These are phyloP conservation scores for Talaromyces adpressus DNA, from an alignment of 495 filamentous ascomycete species.

Conservation along the genomic window DNA sequence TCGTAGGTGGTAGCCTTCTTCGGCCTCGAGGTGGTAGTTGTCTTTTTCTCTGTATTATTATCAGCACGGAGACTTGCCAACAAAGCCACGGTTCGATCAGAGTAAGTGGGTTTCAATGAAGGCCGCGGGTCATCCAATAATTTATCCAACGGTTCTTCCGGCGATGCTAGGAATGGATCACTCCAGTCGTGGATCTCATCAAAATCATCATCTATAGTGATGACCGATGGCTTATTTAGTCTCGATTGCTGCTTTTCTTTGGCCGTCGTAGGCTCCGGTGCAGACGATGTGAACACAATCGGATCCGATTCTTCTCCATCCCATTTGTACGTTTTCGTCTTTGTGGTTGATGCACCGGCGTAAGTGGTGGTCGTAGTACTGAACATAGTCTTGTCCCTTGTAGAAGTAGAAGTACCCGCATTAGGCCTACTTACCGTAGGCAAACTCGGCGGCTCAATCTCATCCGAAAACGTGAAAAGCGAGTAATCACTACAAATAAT, in stretches of 20 bases:
- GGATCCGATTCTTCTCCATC: slow-evolving; percentile 40
- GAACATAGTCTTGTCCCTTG: background rate
- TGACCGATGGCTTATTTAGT: background rate
- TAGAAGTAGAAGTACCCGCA: background rate
- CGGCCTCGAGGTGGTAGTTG: background rate
- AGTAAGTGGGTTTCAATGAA: slow-evolving; percentile 8
- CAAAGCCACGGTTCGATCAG: slow-evolving; percentile 29
- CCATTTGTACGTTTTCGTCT: slow-evolving; percentile 10
- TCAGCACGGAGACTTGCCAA: slow-evolving; percentile 23
- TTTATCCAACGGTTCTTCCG: slow-evolving; percentile 23
- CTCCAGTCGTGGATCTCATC: slow-evolving; percentile 35
- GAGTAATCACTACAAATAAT: slow-evolving; percentile 10
- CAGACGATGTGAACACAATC: slow-evolving; percentile 47
- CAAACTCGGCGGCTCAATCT: slow-evolving; percentile 9
- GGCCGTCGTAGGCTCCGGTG: slow-evolving; percentile 17
- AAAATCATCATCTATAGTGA: slow-evolving; percentile 34
- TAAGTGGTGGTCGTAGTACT: slow-evolving; percentile 12
- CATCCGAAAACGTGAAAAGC: slow-evolving; percentile 31
- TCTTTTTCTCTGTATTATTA: background rate
- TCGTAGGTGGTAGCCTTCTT: background rate
- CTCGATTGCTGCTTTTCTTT: background rate
- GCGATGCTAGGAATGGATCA: slow-evolving; percentile 20
- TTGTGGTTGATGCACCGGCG: slow-evolving; percentile 15
- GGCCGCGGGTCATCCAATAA: slow-evolving; percentile 13
- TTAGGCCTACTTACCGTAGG: background rate